A percentile compares a stretch with the other conserved stretches of the same genome.
Evolutionary conservation across 2,329 filamentous ascomycete species (phyloP).

Genomic region (Colletotrichum abscissum): DNA sequence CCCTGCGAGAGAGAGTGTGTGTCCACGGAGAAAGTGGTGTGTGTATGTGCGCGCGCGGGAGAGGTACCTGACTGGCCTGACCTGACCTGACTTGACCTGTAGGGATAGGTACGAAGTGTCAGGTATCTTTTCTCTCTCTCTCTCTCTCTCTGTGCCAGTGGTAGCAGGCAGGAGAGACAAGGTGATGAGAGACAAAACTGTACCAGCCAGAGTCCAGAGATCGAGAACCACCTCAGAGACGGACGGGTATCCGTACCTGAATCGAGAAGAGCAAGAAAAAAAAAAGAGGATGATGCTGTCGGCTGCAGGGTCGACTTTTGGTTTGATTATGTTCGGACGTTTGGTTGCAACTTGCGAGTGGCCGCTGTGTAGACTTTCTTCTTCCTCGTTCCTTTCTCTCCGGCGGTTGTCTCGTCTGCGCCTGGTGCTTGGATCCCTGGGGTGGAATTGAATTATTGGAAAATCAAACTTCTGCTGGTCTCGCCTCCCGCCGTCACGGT

Average conservation of each 20-base stretch:
- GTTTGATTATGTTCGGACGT: constrained; percentile 35
- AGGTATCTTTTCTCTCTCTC: background rate
- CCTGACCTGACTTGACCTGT: background rate
- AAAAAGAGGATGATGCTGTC: constrained; percentile 6
- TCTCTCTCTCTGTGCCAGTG: background rate
- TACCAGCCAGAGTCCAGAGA: background rate
- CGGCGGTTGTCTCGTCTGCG: background rate
- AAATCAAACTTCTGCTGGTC: constrained; percentile 1
- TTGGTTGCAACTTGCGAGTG: constrained; percentile 4
- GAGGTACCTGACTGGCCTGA: background rate
- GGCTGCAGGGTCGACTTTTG: constrained; percentile 26
- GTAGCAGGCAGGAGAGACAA: background rate
- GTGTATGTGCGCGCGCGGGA: background rate
- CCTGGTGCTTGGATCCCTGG: constrained; percentile 6
- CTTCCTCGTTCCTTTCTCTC: constrained; percentile 3
- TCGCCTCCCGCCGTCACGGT: constrained; percentile 25
- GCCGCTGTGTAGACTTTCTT: background rate
- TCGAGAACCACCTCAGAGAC: background rate
- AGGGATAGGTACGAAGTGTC: background rate
- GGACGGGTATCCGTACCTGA: too few relatives aligned
- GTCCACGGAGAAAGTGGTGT: background rate
- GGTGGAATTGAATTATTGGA: constrained; percentile 22
- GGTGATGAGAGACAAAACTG: background rate
- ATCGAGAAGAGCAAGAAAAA: background rate
- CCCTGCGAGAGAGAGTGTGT: background rate